A percentile compares a stretch with the other conserved stretches of the same genome.
phyloP scores from a whole-genome alignment of 345 rosid genomes.

The Sapria himalayana region DNA sequence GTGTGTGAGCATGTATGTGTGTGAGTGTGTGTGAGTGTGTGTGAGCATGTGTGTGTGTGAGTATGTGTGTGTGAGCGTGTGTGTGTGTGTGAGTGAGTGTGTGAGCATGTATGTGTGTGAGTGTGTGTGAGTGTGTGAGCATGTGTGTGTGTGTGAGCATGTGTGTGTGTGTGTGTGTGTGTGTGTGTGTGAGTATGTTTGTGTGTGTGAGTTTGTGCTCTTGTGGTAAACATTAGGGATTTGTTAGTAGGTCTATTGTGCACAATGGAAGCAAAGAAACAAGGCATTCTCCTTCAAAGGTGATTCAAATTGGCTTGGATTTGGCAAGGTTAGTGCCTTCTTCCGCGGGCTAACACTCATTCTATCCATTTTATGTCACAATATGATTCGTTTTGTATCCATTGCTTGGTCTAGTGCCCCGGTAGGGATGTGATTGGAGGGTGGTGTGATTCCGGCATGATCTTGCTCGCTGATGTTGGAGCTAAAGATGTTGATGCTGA shows the following conservation, averaged over 20 bases:
- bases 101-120: too few relatives aligned
- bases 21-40: too few relatives aligned
- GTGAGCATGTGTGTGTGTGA: too few relatives aligned
- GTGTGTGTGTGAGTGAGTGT: too few relatives aligned
- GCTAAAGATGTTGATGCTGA: constrained; percentile 10
- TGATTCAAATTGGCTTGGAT: constrained; percentile 62
- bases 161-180: too few relatives aligned
- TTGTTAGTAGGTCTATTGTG: constrained; percentile 35
- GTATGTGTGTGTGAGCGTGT: too few relatives aligned
- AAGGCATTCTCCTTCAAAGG: constrained; percentile 42
- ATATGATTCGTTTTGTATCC: background rate
- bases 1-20: too few relatives aligned
- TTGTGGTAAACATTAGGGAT: too few relatives aligned
- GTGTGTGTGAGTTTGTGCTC: too few relatives aligned
- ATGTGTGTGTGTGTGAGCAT: too few relatives aligned
- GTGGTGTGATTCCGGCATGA: constrained; percentile 56
- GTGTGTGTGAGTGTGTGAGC: too few relatives aligned
- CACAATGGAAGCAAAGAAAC: constrained; percentile 21
- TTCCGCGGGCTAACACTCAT: background rate
- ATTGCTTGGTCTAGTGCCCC: constrained; percentile 24
- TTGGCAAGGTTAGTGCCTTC: constrained; percentile 27
- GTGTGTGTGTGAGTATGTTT: too few relatives aligned
- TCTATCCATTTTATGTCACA: constrained; percentile 1
- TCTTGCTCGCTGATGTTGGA: constrained; percentile 32
- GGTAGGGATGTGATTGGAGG: constrained; percentile 36